Evolutionary conservation across 441 rosid species (phyloP), one percentile per base, ranked within the genome.

Genomic region (Jatropha multifida): DNA sequence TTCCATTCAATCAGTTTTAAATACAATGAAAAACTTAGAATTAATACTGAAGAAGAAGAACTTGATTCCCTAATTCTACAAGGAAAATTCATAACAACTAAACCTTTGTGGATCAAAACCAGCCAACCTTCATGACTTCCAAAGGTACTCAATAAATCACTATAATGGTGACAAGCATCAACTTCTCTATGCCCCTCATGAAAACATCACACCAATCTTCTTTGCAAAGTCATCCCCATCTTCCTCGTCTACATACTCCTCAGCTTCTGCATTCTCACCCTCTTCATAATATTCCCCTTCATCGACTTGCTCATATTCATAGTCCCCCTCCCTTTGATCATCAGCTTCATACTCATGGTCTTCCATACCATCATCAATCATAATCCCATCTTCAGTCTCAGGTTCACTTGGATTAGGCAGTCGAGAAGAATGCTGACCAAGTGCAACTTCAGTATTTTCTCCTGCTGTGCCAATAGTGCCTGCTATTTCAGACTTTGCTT

Each of bases 201-300:
- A 81, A 75, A 83, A 80, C 84, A 88, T 78, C 66, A 79, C 90
- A 18, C 85, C 89, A 11, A 83, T 82, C 81, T 88, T 86, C 77
- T 89, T 85, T 60, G 83, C 86, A 72, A 83, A 83, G 78, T 86
- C 90, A 20, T 83, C 91, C 32, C 76, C 91, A 13, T 89, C 87
- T 69, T 78, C 87, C 72, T 80, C 87, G 60, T 91, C 96, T 15
- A 72, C 85, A 26, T 72, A 74, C 58, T 77, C 80, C 65, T 87
- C 96, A 15, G 73, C 76, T 7, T 76, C 83, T 4, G 56, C 59
- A 66, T 79, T 75, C 66, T 79, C 76, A 11, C 73, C 82, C 69
- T 89, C 92, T 54, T 87, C 96, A n/a, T 89, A 88, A 76, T 89
- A 89, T 23, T 90, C 93, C 38, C 88, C 96, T 51, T 90, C 97